Evolutionary conservation across 495 filamentous ascomycete genomes (phyloP).

Genomic region (Penicillium silybi): DNA sequence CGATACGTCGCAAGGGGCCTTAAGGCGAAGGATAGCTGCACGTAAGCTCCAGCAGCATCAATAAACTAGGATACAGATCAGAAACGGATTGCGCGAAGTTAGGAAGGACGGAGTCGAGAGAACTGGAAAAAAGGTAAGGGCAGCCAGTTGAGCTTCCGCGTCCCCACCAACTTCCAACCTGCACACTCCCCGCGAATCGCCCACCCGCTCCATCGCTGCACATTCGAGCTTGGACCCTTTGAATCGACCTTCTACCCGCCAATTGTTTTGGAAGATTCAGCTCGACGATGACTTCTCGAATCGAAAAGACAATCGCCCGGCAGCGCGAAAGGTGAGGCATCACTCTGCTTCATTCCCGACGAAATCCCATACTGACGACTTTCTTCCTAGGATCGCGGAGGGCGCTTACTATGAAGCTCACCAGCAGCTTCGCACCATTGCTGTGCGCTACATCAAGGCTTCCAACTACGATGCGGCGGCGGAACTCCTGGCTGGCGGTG

Average conservation of each 20-base stretch:
- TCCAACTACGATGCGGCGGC: conserved; percentile 78
- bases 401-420: conserved; percentile 96
- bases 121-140: background rate
- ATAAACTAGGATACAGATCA: background rate
- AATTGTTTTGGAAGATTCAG: background rate
- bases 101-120: background rate
- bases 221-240: background rate
- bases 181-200: conserved; percentile 11
- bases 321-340: conserved; percentile 61
- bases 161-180: conserved; percentile 21
- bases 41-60: background rate
- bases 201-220: background rate
- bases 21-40: background rate
- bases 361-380: conserved; percentile 8
- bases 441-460: conserved; percentile 84
- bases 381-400: conserved; percentile 68
- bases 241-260: background rate
- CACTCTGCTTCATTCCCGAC: conserved; percentile 1
- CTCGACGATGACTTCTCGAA: conserved; percentile 54
- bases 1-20: background rate
- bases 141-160: conserved; percentile 2
- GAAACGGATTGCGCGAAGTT: background rate
- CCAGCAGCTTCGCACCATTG: conserved; percentile 92
- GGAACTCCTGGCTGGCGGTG: conserved; percentile 80
- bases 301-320: conserved; percentile 69